Percentiles rank a stretch among this genome's conserved stretches.
These are phyloP conservation scores for Aspergillus fischeri DNA, from an alignment of 2,329 filamentous ascomycete genomes.

Conservation along the genomic window DNA sequence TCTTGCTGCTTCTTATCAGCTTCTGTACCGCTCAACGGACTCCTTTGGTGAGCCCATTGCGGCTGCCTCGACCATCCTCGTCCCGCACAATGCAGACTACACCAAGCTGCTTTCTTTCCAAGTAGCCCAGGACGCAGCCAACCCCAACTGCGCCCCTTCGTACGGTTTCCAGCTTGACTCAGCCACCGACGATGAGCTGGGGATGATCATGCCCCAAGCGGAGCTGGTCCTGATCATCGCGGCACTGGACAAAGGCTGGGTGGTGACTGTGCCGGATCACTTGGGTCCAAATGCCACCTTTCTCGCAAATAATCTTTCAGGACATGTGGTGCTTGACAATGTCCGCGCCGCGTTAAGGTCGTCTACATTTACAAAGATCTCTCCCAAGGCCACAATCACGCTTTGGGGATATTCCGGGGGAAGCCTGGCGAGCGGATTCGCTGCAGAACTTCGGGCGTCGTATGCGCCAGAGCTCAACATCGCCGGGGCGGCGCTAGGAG, in stretches of 20 bases:
- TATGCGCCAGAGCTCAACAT: conserved; percentile 29
- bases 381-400: conserved; percentile 31
- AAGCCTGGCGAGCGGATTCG: conserved; percentile 31
- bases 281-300: conserved; percentile 44
- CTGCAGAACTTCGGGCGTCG: conserved; percentile 11
- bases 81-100: conserved; percentile 30
- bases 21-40: conserved; percentile 42
- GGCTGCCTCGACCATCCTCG: conserved; percentile 38
- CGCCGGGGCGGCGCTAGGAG: conserved; percentile 48
- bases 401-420: conserved; percentile 58
- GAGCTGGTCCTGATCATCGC: conserved; percentile 30
- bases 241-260: conserved; percentile 44
- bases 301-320: conserved; percentile 38
- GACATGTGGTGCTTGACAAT: conserved; percentile 43
- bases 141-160: conserved; percentile 25
- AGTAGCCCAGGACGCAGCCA: conserved; percentile 27
- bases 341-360: conserved; percentile 40
- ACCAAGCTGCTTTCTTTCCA: conserved; percentile 42
- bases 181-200: conserved; percentile 34
- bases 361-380: conserved; percentile 26
- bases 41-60: conserved; percentile 32
- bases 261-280: conserved; percentile 47
- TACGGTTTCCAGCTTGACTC: conserved; percentile 34
- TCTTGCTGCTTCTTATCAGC: conserved; percentile 26
- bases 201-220: conserved; percentile 30